phyloP scores from a whole-genome alignment of 805 yeast species.

The Allodekkera sacchari region DNA sequence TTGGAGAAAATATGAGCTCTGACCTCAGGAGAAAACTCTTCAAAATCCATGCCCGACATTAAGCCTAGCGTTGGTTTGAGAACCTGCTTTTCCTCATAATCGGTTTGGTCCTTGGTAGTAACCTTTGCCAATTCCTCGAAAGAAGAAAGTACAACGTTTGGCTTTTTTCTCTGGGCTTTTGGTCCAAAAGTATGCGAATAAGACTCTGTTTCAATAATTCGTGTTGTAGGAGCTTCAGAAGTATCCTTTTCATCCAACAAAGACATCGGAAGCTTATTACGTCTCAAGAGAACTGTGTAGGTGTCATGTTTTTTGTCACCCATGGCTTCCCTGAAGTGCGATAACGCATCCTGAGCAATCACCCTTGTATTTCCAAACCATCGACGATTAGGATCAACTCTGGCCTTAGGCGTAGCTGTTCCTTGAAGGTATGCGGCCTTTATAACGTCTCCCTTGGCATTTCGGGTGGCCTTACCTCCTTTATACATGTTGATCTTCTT shows the following conservation, averaged over 20 bases:
- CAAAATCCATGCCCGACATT: conserved; percentile 66
- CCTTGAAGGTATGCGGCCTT: conserved; percentile 85
- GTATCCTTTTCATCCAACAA: conserved; percentile 78
- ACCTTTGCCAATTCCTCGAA: conserved; percentile 67
- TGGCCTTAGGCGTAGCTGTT: conserved; percentile 78
- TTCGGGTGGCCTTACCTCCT: conserved; percentile 78
- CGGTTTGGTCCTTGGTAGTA: conserved; percentile 48
- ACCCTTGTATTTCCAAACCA: conserved; percentile 99
- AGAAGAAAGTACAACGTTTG: conserved; percentile 65
- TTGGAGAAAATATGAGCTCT: conserved; percentile 93
- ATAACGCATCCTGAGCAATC: conserved; percentile 91
- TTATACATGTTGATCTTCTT: conserved; percentile 89
- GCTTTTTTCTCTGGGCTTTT: conserved; percentile 87
- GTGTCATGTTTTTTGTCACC: conserved; percentile 76
- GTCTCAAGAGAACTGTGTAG: conserved; percentile 77
- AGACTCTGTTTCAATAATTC: conserved; percentile 82
- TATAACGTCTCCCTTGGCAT: conserved; percentile 79
- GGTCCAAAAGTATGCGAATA: conserved; percentile 85
- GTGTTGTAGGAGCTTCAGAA: conserved; percentile 68
- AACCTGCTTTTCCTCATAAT: conserved; percentile 69
- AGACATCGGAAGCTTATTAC: conserved; percentile 95
- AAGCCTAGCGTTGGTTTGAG: conserved; percentile 68
- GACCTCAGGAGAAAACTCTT: conserved; percentile 84
- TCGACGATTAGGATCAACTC: conserved; percentile 92
- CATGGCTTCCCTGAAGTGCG: conserved; percentile 90